Evolutionary conservation across 108 stramenopile genomes (phyloP), one percentile per base, ranked within the genome.

Genomic region (Cyclotella distinguenda): DNA sequence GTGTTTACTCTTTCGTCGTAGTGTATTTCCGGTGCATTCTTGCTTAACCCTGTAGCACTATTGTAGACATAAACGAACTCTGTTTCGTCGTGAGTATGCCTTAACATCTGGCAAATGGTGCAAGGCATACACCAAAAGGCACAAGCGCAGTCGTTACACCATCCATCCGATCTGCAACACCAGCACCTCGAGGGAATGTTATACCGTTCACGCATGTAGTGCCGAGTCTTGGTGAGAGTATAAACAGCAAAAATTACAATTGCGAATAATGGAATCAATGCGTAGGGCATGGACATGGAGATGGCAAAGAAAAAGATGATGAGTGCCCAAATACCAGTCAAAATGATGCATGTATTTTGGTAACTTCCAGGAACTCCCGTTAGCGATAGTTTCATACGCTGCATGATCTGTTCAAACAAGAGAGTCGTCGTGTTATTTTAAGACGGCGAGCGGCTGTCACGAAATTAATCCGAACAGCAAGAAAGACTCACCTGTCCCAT

Each of bases 51-150:
- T 4, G 57, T 58, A 26, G 12, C 21, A 38, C 57, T 58, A 2
- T 21, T 39, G 11, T 39, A 58, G 12, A 12, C 25, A 25, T 58
- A 58, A 3, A 8, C 6, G 42, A 40, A 58, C 23, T 43, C 4
- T 9, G 0, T 6, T 11, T 58, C 38, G 40, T 58, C 57, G 42
- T 58, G 57, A 25, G 57, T 58, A 27, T 58, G 57, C 2, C 21
- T 58, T 38, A 58, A 18, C 56, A 58, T 58, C 13, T 58, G 57
- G 42, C 38, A 42, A 2, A 58, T 12, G 5, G 12, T 25, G 42
- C 57, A 58, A 18, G 39, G 40, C 38, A 28, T n/a, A 3, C 57
- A 58, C 21, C 38, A 58, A 1, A 22, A 40, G 8, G 25, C 27
- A 13, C 57, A 58, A 9, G 25, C 25, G 15, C 57, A 58, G 18